phyloP scores from a whole-genome alignment of 306 rosid genomes.

The Inga oerstediana region DNA sequence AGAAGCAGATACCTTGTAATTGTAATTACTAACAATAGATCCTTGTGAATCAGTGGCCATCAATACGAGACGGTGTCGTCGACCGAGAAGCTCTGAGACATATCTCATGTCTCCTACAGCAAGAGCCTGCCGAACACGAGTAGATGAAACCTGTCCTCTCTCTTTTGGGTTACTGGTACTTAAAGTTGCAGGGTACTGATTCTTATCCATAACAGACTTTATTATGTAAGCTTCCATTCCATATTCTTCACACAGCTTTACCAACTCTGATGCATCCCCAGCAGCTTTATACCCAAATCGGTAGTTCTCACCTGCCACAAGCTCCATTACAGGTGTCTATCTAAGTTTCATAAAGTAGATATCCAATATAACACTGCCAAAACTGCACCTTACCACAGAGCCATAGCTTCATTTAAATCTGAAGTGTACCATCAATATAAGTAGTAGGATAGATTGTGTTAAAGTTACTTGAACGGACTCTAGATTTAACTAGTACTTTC shows the following conservation, averaged over 20 bases:
- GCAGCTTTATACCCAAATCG: conserved; percentile 96
- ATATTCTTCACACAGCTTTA: conserved; percentile 75
- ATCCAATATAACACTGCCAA: not conserved
- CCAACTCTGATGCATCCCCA: conserved; percentile 77
- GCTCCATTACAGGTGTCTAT: conserved; percentile 30
- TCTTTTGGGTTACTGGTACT: conserved; percentile 63
- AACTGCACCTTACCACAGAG: not conserved
- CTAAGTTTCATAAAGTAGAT: conserved; percentile 25
- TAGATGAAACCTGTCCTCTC: conserved; percentile 91
- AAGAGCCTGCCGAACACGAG: conserved; percentile 86
- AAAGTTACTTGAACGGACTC: not conserved
- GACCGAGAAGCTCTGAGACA: conserved; percentile 86
- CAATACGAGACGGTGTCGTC: conserved; percentile 72
- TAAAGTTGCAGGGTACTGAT: conserved; percentile 37
- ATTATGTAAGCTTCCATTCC: conserved; percentile 79
- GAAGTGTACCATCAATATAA: not conserved
- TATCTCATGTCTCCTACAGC: conserved; percentile 80
- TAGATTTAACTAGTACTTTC: not conserved
- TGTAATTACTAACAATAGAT: conserved; percentile 42
- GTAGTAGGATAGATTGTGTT: not conserved
- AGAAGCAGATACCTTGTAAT: conserved; percentile 61
- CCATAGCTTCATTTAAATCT: not conserved
- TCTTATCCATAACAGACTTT: conserved; percentile 89
- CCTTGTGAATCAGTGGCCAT: conserved; percentile 50
- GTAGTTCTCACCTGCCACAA: conserved; percentile 84